phyloP scores from a whole-genome alignment of 2,329 filamentous ascomycete genomes.

The Colletotrichum kahawae region DNA sequence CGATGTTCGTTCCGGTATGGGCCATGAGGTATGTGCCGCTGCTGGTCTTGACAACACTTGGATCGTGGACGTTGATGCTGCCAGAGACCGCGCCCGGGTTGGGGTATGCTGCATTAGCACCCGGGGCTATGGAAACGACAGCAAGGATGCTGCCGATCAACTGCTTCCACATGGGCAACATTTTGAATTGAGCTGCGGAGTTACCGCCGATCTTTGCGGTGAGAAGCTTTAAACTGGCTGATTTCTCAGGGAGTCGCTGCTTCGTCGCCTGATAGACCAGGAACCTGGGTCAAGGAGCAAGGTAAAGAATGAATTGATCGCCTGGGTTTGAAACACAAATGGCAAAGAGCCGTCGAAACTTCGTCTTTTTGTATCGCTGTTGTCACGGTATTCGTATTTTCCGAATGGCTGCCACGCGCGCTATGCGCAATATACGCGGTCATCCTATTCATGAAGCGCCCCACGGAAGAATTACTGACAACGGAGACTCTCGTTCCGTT shows the following conservation, averaged over 20 bases:
- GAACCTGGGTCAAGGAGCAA: rapidly evolving
- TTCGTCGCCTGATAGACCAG: not conserved
- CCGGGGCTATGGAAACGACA: conserved; percentile 18
- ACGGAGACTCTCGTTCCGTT: not conserved
- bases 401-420: not conserved
- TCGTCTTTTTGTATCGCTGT: not conserved
- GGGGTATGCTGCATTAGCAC: conserved; percentile 14
- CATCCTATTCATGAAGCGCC: not conserved
- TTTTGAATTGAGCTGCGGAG: not conserved
- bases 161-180: conserved; percentile 25
- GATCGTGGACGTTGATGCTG: conserved; percentile 32
- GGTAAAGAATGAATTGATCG: not conserved
- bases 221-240: not conserved
- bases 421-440: not conserved
- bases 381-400: not conserved
- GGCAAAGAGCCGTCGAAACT: not conserved
- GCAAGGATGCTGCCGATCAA: conserved; percentile 27
- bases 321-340: not conserved
- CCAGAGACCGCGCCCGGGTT: conserved; percentile 30
- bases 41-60: conserved; percentile 32
- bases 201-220: not conserved
- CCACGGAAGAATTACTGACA: conserved; percentile 15
- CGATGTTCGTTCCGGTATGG: conserved; percentile 30
- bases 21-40: conserved; percentile 32
- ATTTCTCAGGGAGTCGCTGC: not conserved